Percentiles rank a stretch among this genome's conserved stretches.
These are phyloP conservation scores for Epichloe gansuensis DNA, from an alignment of 2,329 filamentous ascomycete species.

Conservation along the genomic window DNA sequence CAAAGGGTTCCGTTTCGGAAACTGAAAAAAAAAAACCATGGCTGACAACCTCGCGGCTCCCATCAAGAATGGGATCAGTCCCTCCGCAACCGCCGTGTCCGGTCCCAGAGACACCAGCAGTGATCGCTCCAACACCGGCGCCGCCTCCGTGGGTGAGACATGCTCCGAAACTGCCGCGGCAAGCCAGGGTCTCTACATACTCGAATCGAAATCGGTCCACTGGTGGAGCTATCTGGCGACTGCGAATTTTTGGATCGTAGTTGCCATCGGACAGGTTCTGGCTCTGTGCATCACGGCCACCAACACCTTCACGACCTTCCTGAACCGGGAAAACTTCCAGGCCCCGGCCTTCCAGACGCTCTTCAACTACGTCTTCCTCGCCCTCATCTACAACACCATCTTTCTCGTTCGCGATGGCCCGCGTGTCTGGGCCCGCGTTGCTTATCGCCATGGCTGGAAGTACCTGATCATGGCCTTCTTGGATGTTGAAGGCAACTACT, in stretches of 20 bases:
- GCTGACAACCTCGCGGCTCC: not conserved
- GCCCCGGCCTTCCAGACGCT: constrained; percentile 94
- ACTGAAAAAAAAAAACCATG: not conserved
- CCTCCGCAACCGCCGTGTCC: not conserved
- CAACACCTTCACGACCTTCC: constrained; percentile 76
- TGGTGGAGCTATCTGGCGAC: constrained; percentile 72
- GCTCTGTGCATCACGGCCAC: constrained; percentile 84
- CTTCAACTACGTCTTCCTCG: constrained; percentile 84
- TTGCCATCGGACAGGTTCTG: constrained; percentile 70
- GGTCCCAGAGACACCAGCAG: constrained; percentile 8
- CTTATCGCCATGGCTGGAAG: constrained; percentile 71
- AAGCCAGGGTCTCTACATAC: constrained; percentile 36
- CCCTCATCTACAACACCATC: constrained; percentile 66
- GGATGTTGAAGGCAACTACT: constrained; percentile 96
- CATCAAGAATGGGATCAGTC: constrained; percentile 11
- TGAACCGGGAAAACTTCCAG: constrained; percentile 52
- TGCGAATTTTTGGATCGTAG: constrained; percentile 74
- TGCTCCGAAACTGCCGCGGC: constrained; percentile 24
- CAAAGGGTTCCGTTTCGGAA: not conserved
- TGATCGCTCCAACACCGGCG: constrained; percentile 1
- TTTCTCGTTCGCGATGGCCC: constrained; percentile 71
- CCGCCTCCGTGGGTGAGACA: constrained; percentile 5
- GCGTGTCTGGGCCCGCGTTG: constrained; percentile 51
- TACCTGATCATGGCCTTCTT: constrained; percentile 87
- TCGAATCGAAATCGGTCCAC: constrained; percentile 39